Conservation (phyloP, 331 rosid genomes). For the Quercus phellos region DNA sequence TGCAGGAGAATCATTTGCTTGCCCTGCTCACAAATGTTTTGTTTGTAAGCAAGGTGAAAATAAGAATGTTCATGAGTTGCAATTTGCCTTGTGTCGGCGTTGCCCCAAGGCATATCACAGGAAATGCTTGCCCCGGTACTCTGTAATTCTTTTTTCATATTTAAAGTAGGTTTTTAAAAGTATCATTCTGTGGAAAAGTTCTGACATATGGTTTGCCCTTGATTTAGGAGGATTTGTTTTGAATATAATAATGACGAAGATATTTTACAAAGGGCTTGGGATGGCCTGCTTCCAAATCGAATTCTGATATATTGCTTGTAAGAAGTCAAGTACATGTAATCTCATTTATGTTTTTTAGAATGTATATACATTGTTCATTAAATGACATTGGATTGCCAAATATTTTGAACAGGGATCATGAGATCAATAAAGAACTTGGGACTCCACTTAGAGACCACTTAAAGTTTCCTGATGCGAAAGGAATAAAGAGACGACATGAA, state of each 20-base stretch:
- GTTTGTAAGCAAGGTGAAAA: conserved; percentile 48
- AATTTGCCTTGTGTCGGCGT: conserved; percentile 60
- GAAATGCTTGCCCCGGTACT: conserved; percentile 65
- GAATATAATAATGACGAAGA: conserved; percentile 16
- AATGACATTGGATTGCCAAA: conserved; percentile 3
- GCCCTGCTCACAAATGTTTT: conserved; percentile 60
- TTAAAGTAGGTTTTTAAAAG: background rate
- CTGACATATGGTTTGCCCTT: conserved; percentile 3
- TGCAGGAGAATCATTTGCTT: conserved; percentile 45
- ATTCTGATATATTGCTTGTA: conserved; percentile 68
- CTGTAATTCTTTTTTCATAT: conserved; percentile 1
- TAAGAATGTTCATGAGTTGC: conserved; percentile 40
- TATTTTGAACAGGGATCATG: conserved; percentile 49
- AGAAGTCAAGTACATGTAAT: conserved; percentile 25
- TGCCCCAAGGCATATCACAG: conserved; percentile 70
- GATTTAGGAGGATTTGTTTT: conserved; percentile 43
- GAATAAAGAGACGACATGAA: conserved; percentile 13
- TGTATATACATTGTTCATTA: background rate
- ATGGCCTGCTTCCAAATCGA: conserved; percentile 41
- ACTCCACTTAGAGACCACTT: conserved; percentile 48
- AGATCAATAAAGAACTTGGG: conserved; percentile 30
- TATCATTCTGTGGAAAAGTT: conserved; percentile 10
- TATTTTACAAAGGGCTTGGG: conserved; percentile 57
- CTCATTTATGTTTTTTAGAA: background rate
- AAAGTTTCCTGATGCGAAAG: conserved; percentile 35